These are phyloP conservation scores for Omphalotus guepiniiformis DNA, from an alignment of 768 basidiomycete species.

Conservation along the genomic window DNA sequence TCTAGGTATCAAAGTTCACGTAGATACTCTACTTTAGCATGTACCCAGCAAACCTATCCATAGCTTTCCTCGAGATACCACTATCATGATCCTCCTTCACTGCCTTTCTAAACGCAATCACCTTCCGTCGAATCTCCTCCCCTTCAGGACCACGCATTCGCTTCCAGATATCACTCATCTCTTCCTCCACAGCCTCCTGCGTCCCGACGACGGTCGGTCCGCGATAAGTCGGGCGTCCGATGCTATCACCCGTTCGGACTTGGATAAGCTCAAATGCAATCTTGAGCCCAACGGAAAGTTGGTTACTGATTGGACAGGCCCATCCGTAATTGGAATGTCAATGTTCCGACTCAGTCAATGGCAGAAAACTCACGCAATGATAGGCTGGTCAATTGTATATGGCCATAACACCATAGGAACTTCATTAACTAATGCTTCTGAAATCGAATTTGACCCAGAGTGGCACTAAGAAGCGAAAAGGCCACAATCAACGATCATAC, in stretches of 20 bases:
- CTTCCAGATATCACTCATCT: neutral
- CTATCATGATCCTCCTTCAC: neutral
- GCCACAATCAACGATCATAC: neutral
- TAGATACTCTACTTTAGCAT: neutral
- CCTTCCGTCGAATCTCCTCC: neutral
- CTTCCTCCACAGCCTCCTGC: neutral
- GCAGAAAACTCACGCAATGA: neutral
- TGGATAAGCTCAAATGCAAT: neutral
- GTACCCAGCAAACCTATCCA: neutral
- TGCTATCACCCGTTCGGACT: neutral
- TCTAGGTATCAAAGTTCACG: too few species aligned
- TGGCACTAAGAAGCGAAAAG: neutral
- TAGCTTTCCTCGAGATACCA: neutral
- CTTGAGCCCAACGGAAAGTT: neutral
- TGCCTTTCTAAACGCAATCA: neutral
- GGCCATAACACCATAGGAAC: neutral
- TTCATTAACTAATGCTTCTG: neutral
- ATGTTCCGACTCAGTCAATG: neutral
- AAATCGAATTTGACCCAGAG: neutral
- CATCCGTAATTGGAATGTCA: neutral
- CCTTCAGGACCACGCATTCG: neutral
- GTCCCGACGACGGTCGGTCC: neutral
- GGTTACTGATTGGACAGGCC: neutral
- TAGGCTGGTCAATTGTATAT: neutral
- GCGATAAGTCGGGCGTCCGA: neutral